Base-by-base conservation (phyloP, 2,329 filamentous ascomycete genomes). In the Epichloe amarillans region DNA sequence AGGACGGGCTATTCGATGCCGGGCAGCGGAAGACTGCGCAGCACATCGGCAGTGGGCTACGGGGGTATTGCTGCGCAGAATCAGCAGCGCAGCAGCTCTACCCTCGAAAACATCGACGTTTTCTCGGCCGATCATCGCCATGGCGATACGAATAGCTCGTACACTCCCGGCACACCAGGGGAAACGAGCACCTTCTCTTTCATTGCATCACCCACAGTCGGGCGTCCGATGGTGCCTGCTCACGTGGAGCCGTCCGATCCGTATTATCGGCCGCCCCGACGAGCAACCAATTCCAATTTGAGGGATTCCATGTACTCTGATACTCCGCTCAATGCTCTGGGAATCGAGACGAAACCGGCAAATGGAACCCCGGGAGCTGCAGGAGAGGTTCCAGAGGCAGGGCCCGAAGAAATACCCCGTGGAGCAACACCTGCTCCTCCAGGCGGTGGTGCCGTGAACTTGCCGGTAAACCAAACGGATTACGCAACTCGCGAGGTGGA, bases 401-500 rank as follows among this genome's bases (percentile, higher is more conserved):
- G 69, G 8, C 8, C 21, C 7, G 60, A 63, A 3, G 67, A 72
- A 48, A 66, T 69, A 19, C 66, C 69, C 2, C 66, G 69, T 19
- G 70, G 69, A 17, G 65, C 65, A 12, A 74, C 74, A 3, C 72
- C 74, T 3, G 70, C 70, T 1, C 70, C 70, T 2, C 58, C 67
- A 43, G 58, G 66, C 33, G 64, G 69, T 3, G 45, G 69, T 10
- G 26, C 41, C 23, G 51, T 55, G 52, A 55, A 50, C 52, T 65
- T 75, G 36, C 72, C 77, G 37, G 69, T 73, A 1, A 82, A 80
- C 21, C 76, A 81, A 45, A 83, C 86, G 1, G 91, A 98, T 62
- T 97, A 97, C 62, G 84, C 90, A 2, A 93, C 91, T 1, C 84
- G 93, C 51, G 93, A 98, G 66, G 88, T 94, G 0, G 93, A 98